Conservation (phyloP, 106 monocot species). For the Allium cepa region DNA sequence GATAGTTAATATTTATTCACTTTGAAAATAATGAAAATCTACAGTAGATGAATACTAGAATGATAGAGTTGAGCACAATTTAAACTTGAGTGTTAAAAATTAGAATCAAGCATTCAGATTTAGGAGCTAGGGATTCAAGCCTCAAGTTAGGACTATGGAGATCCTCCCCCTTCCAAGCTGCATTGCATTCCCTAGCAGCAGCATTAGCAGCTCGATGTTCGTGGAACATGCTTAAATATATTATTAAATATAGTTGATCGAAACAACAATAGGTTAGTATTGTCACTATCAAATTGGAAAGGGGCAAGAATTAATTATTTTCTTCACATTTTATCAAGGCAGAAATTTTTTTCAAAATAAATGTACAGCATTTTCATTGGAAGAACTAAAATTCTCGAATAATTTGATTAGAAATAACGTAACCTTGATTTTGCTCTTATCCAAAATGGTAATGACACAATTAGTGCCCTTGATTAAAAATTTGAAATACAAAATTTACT, state of each 20-base stretch:
- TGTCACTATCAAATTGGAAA: too few relatives aligned
- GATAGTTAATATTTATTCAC: too few relatives aligned
- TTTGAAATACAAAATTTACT: slow-evolving; percentile 26
- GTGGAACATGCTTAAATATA: slow-evolving; percentile 4
- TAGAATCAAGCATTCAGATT: slow-evolving; percentile 25
- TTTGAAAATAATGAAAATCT: too few relatives aligned
- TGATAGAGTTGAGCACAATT: too few relatives aligned
- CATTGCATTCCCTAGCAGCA: slow-evolving; percentile 34
- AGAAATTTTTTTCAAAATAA: too few relatives aligned
- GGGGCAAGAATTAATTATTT: neutral
- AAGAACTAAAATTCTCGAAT: too few relatives aligned
- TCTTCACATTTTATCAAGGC: neutral
- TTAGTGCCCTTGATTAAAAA: neutral
- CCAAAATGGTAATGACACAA: neutral
- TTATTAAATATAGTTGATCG: too few relatives aligned
- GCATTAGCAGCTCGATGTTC: slow-evolving; percentile 27
- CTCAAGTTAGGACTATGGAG: slow-evolving; percentile 7
- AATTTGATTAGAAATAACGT: neutral
- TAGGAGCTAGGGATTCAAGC: slow-evolving; percentile 16
- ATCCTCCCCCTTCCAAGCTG: slow-evolving; percentile 30
- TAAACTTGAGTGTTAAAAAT: neutral
- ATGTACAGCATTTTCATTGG: too few relatives aligned
- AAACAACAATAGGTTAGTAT: too few relatives aligned
- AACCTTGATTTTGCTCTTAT: neutral
- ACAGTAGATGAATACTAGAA: too few relatives aligned